A percentile compares a stretch with the other conserved stretches of the same genome.
Conservation (phyloP, 2,329 filamentous ascomycete species). For the Diaporthe longicolla region DNA sequence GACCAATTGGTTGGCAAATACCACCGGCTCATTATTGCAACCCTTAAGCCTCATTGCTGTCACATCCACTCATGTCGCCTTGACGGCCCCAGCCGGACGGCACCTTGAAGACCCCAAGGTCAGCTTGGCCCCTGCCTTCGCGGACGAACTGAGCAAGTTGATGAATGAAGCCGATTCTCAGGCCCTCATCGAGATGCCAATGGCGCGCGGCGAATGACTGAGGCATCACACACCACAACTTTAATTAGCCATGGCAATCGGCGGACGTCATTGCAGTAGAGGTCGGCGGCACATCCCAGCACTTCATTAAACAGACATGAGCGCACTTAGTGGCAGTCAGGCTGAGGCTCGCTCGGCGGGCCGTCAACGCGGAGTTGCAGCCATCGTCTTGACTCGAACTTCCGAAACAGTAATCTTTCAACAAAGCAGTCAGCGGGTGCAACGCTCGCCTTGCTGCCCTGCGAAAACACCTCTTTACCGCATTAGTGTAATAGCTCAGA, state of each 20-base stretch:
- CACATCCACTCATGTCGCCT: slow-evolving; percentile 31
- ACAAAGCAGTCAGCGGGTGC: slow-evolving; percentile 17
- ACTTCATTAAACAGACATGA: slow-evolving; percentile 25
- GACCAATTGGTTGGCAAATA: slow-evolving; percentile 20
- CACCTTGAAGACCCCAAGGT: slow-evolving; percentile 9
- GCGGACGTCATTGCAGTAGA: slow-evolving; percentile 18
- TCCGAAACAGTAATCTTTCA: slow-evolving; percentile 40
- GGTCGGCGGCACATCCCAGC: slow-evolving; percentile 29
- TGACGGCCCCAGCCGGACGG: neutral
- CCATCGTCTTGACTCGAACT: slow-evolving; percentile 31
- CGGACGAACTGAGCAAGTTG: slow-evolving; percentile 4
- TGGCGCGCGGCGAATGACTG: slow-evolving; percentile 2
- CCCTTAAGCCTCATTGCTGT: slow-evolving; percentile 31
- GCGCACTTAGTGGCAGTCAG: neutral
- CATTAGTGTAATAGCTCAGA: slow-evolving; percentile 15
- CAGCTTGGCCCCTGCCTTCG: neutral
- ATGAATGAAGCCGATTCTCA: neutral
- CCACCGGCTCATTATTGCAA: slow-evolving; percentile 17
- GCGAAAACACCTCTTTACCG: slow-evolving; percentile 12
- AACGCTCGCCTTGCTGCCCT: slow-evolving; percentile 15
- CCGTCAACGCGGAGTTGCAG: slow-evolving; percentile 23
- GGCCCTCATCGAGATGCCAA: slow-evolving; percentile 19
- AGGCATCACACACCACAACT: neutral
- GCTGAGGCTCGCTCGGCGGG: slow-evolving; percentile 27
- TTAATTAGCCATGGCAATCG: slow-evolving; percentile 25